Evolutionary conservation across 306 rosid species (phyloP), one percentile per base, ranked within the genome.

Genomic region (Quillaja saponaria): DNA sequence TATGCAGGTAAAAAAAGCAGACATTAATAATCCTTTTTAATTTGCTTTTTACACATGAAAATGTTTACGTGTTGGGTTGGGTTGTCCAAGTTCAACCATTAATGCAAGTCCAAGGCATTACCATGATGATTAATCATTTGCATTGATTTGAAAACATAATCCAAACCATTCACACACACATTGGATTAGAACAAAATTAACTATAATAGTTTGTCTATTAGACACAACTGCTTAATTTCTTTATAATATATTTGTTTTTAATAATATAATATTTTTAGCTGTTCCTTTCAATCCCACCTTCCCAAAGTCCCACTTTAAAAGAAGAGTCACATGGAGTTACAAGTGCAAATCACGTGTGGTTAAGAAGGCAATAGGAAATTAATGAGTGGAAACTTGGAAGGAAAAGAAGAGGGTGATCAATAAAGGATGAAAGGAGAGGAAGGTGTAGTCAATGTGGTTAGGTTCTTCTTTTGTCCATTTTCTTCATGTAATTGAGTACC

Each of bases 401-500:
- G 70, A 49, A 66, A 55, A 66, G 66, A 25, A 55, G 10, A 12
- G 13, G 19, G 54, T 38, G 50, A 54, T 63, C 58, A 58, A 37
- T 5, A 37, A 5, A 10, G 33, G 66, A 73, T 48, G 53, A 59
- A n/a, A n/a, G 59, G 37, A 54, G 55, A 34, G 70, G 16, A 78
- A 34, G 70, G 16, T 75, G 76, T 70, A 75, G 95, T 81, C 76
- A 87, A 84, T 84, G 49, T 55, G 61, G 88, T 84, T 79, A 82
- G 86, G 95, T 79, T 66, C 78, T 75, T 64, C 17, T 64, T 78
- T 82, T 83, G 87, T 78, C 80, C 55, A 61, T 78, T 82, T 87
- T 79, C 86, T 79, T 71, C 13, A 52, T 38, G 90, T 68, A 87
- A 87, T 87, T 79, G 97, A 90, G 97, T 84, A 79, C 80, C 76